Base-by-base conservation (phyloP, 192 early-diverging fungal species). In the Phlyctochytrium planicorne region DNA sequence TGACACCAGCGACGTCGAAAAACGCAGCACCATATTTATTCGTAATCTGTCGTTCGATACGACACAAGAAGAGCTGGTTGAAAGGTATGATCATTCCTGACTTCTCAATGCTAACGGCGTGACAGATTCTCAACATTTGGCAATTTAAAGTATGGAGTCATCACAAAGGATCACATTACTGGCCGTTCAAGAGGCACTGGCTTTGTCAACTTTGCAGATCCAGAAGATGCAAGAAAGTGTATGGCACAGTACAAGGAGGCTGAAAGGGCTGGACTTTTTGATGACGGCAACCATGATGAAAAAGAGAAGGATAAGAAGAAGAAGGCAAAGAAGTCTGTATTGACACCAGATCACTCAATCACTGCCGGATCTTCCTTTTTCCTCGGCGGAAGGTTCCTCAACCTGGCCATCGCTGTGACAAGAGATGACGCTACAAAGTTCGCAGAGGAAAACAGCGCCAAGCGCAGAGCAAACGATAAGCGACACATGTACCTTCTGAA, bases 31-130 rank as follows among this genome's bases (percentile, higher is more conserved):
- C 20, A 86, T 98, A 35, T 98, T 98, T 78, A 85, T 98, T 62
- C 86, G 94, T 52, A 98, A 98, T 77, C 72, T 98, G 72, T 84
- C 88, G 35, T 98, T 95, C 70, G 96, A 98, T 29, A 91, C 92
- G 1, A 89, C 89, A 16, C 88, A 96, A 71, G 89, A 91, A 52
- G 88, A 88, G 33, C 76, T 98, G 37, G n/a, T 40, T 37, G 82
- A 83, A 37, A 67, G 75, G 74, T 91, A 82, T 66, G 67, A 12
- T 31, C 52, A 2, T 74, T 82, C 36, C 77, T 76, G 32, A 77
- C 6, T 24, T 25, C 25, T n/a, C 12, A n/a, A 30, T 16, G 24
- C 25, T 59, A 59, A 71, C 73, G 34, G 72, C 77, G 31, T 63
- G 79, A 74, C 62, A 92, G 91, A 6, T 92, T 93, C 71, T 67